phyloP scores from a whole-genome alignment of 164 flowering plant genomes.

The Protea cynaroides region DNA sequence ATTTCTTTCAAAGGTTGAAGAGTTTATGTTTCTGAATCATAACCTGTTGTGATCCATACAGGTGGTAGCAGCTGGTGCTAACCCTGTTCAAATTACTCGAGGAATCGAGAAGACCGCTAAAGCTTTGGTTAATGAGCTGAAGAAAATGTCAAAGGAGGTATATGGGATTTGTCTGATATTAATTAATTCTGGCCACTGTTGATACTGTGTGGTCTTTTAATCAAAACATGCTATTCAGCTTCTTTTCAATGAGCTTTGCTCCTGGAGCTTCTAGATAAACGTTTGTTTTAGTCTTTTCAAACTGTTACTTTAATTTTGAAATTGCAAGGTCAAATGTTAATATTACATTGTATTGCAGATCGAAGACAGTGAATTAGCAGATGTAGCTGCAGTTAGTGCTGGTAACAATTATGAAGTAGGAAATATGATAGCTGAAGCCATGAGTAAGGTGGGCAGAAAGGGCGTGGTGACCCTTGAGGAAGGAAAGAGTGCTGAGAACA shows the following conservation, averaged over 20 bases:
- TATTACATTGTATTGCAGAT: slow-evolving; percentile 39
- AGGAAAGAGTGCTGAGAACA: slow-evolving; percentile 94
- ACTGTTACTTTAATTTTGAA: neutral
- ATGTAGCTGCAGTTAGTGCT: slow-evolving; percentile 99
- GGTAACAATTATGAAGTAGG: slow-evolving; percentile 95
- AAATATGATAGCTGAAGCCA: slow-evolving; percentile 92
- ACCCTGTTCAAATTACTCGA: slow-evolving; percentile 90
- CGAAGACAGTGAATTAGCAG: slow-evolving; percentile 96
- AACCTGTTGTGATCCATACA: slow-evolving; percentile 17
- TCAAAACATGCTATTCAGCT: neutral
- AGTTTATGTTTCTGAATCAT: neutral
- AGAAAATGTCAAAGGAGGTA: slow-evolving; percentile 88
- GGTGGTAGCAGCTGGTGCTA: slow-evolving; percentile 99
- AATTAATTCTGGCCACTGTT: neutral
- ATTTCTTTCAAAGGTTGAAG: neutral
- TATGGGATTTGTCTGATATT: neutral
- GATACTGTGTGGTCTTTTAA: neutral
- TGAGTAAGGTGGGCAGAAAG: slow-evolving; percentile 91
- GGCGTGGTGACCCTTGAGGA: slow-evolving; percentile 99
- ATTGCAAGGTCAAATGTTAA: neutral
- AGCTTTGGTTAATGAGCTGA: slow-evolving; percentile 83
- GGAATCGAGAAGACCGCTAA: slow-evolving; percentile 96
- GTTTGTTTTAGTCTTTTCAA: neutral
- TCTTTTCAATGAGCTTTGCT: neutral
- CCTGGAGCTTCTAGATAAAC: neutral